A percentile compares a stretch with the other conserved stretches of the same genome.
phyloP scores from a whole-genome alignment of 805 yeast species.

The Nakazawaea holstii region DNA sequence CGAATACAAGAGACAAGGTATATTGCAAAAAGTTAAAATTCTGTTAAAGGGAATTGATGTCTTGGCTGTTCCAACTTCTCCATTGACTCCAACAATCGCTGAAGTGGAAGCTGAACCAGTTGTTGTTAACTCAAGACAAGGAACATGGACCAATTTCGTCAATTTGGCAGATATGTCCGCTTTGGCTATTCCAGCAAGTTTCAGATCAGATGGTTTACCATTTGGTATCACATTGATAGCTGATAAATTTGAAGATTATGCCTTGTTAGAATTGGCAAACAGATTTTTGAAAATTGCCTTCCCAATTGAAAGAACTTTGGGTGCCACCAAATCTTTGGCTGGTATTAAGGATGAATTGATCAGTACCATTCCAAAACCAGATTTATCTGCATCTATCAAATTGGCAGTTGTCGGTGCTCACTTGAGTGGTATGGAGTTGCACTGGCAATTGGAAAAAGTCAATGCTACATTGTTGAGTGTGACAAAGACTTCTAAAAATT shows the following conservation, averaged over 20 bases:
- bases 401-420: slow-evolving; percentile 98
- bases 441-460: slow-evolving; percentile 89
- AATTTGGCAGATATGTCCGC: slow-evolving; percentile 93
- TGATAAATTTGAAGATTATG: slow-evolving; percentile 80
- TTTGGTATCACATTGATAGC: slow-evolving; percentile 86
- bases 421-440: slow-evolving; percentile 77
- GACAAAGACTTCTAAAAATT: slow-evolving; percentile 66
- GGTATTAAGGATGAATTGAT: slow-evolving; percentile 38
- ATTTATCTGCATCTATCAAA: slow-evolving; percentile 40
- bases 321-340: slow-evolving; percentile 34
- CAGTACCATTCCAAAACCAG: slow-evolving; percentile 37
- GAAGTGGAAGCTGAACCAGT: slow-evolving; percentile 76
- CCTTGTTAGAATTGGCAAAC: slow-evolving; percentile 77
- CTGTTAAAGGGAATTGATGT: slow-evolving; percentile 62
- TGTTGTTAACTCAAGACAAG: slow-evolving; percentile 80
- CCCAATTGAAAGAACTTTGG: slow-evolving; percentile 48
- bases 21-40: slow-evolving; percentile 57
- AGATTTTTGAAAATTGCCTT: slow-evolving; percentile 51
- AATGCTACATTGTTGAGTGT: slow-evolving; percentile 64
- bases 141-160: slow-evolving; percentile 97
- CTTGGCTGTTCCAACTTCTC: slow-evolving; percentile 88
- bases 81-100: slow-evolving; percentile 79
- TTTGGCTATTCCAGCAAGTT: slow-evolving; percentile 86
- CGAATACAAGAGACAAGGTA: slow-evolving; percentile 83
- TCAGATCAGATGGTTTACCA: slow-evolving; percentile 83